Evolutionary conservation across 2,329 filamentous ascomycete genomes (phyloP), one percentile per base, ranked within the genome.

Genomic region (Fusarium sp.): DNA sequence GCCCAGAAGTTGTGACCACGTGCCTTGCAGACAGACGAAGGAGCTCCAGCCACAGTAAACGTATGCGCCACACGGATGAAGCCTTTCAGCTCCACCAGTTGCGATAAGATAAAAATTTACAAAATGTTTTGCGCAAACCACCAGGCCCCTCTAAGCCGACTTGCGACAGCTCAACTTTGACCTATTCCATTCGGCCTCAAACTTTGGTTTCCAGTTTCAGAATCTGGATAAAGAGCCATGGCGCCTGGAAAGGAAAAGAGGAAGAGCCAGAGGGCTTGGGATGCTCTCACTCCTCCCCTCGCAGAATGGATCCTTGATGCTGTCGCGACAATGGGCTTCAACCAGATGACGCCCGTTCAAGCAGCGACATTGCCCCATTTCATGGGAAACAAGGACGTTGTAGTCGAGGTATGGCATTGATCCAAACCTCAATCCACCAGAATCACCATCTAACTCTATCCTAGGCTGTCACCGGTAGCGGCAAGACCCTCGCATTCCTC

Each of bases 281-380:
- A 80, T 62, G 75, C 78, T 7, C 80, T 86, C 31, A 81, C 79
- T 10, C 83, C 84, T 16, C 79, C 81, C 5, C 79, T 86, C n/a
- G 78, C 83, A 35, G 79, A 82, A 90, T 98, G 95, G 94, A 91
- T 96, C 66, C 86, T 96, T 63, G 94, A 97, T 75, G 95, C 94
- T 68, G 91, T 97, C 58, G 88, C 91, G 59, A 90, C 92, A 73
- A 96, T 96, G 92, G 94, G 94, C 70, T 98, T 98, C 83, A 86
- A 88, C 72, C 92, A 93, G 81, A 95, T 96, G 88, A 98, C 95
- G 5, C 96, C 96, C 1, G 95, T 98, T n/a, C 96, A 98, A 84
- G 94, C 95, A 52, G 96, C 94, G 68, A 93, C 94, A 6, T 93
- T 98, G 75, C 94, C 95, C 14, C 89, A 98, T 61, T 96, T 98